A percentile compares a stretch with the other conserved stretches of the same genome.
Conservation (phyloP, 306 rosid species). For the Carpinus viminea region DNA sequence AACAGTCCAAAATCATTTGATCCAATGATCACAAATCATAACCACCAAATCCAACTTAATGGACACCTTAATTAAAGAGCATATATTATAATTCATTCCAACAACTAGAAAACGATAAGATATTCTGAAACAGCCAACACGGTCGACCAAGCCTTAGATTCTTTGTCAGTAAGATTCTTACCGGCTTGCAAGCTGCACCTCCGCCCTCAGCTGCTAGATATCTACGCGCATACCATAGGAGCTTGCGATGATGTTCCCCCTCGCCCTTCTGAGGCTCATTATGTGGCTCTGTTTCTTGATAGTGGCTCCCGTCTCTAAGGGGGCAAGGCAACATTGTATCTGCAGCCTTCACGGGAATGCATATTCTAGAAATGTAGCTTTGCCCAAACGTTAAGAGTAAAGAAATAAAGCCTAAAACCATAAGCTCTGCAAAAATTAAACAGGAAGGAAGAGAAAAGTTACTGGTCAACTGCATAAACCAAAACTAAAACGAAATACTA, state of each 20-base stretch:
- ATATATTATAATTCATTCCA: no score
- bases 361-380: slow-evolving; percentile 55
- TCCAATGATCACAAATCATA: no score
- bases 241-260: slow-evolving; percentile 55
- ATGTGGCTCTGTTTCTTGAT: not conserved
- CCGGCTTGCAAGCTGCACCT: slow-evolving; percentile 34
- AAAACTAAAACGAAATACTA: not conserved
- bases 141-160: not conserved
- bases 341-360: slow-evolving; percentile 48
- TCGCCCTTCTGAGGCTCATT: slow-evolving; percentile 10
- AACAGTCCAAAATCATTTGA: no score
- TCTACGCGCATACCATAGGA: slow-evolving; percentile 69
- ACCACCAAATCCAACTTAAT: no score
- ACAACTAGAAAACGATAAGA: no score
- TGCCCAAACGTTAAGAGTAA: slow-evolving; percentile 84
- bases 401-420: slow-evolving; percentile 95
- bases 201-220: slow-evolving; percentile 34
- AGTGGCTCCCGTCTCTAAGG: slow-evolving; percentile 2
- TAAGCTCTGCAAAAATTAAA: slow-evolving; percentile 66
- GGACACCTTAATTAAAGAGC: no score
- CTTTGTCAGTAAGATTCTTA: slow-evolving; percentile 15
- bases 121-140: no score
- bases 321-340: slow-evolving; percentile 82
- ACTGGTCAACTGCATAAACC: not conserved
- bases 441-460: not conserved